Conservation (phyloP, 2,329 filamentous ascomycete species). For the Drechslerella coelobrocha region DNA sequence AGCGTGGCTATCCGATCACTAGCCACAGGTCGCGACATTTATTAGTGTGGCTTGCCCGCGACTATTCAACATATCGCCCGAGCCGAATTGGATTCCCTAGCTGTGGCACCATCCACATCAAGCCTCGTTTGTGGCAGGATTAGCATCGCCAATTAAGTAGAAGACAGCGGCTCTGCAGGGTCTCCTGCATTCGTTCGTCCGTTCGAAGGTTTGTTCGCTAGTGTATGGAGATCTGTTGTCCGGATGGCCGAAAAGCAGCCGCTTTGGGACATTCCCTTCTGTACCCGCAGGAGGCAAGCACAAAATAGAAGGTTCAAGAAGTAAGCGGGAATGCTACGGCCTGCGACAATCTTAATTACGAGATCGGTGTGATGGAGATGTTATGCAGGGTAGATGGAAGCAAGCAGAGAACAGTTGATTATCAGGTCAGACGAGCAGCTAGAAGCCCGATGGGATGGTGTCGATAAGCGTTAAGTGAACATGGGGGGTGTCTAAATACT, state of each 20-base stretch:
- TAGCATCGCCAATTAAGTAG: neutral
- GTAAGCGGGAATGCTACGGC: no score
- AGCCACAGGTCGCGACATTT: no score
- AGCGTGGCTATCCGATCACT: no score
- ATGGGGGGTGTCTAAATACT: no score
- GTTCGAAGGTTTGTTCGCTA: neutral
- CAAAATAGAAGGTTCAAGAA: no score
- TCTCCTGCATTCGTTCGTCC: neutral
- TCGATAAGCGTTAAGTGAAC: neutral
- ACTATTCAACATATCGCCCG: no score
- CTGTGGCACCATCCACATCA: no score
- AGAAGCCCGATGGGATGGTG: neutral
- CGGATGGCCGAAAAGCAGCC: neutral
- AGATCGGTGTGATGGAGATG: neutral
- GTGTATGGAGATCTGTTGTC: neutral
- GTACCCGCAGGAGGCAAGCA: no score
- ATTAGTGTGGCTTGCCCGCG: no score
- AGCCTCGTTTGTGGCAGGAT: neutral
- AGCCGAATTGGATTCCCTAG: no score
- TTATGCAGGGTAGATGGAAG: neutral
- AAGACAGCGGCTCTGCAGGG: no score
- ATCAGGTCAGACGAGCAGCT: constrained; percentile 15
- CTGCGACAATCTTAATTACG: no score
- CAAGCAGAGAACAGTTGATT: constrained; percentile 4
- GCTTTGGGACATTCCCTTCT: neutral